Base-by-base conservation (phyloP, 1,139 yeast genomes). In the Oligophagozyma castellii region DNA sequence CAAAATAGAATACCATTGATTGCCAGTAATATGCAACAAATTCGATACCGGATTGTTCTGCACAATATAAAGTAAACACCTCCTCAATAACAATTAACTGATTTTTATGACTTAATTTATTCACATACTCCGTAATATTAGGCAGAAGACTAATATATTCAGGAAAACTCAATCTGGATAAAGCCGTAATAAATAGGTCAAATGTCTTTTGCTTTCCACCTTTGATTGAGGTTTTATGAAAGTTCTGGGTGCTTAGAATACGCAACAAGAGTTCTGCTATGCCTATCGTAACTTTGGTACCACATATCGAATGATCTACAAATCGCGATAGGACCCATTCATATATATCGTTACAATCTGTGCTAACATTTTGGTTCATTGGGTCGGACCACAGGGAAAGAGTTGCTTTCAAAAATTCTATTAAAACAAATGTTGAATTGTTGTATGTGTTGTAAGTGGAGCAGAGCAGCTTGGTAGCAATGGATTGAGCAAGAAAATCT, bases 161-260 rank as follows among this genome's bases (percentile, higher is more conserved):
- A 5, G 33, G 26, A 3, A 16, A 22, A 11, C 43, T 43, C 19
- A 48, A 23, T 12, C 29, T 32, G 13, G 24, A 21, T 11, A 47
- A 15, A 22, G 51, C 41, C 5, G 26, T 24, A 5, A 38, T 33
- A n/a, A 48, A 33, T 2, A 38, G 22, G 2, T 44, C 35, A 31
- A 48, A 51, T 1, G 46, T 26, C n/a, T 35, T 32, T 29, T 49
- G 52, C 26, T 49, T 51, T 3, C 48, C 45, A 6, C 47, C 48
- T 12, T 39, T 34, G 6, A 40, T 26, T 5, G 33, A 19, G 5
- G 36, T 32, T 5, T 32, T 33, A 2, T 46, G 36, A 5, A 38
- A 31, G 19, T 40, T 35, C 23, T 42, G 43, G 16, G 29, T 23
- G 19, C 34, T 35, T 11, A 51, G 26, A 28, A 45, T 30, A 16